Conservation (phyloP, 208 protist genomes). For the Leptomonas pyrrhocoris region DNA sequence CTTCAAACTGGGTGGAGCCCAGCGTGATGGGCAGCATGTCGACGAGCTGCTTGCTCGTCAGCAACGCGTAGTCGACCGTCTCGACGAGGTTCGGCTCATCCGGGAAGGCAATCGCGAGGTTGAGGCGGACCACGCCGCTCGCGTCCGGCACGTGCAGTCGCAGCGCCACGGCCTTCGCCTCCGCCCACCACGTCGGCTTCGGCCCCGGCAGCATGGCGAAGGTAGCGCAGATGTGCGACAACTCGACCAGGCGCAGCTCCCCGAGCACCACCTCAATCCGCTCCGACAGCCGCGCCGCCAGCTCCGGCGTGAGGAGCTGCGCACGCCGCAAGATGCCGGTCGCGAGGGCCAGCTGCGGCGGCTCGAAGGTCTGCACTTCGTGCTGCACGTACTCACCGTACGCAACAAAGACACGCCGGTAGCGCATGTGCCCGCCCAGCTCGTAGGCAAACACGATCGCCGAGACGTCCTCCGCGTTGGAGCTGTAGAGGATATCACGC, state of each 20-base stretch:
- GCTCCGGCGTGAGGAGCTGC: slow-evolving; percentile 58
- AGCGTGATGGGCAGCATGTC: slow-evolving; percentile 61
- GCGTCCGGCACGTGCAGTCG: slow-evolving; percentile 44
- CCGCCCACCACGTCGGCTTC: slow-evolving; percentile 66
- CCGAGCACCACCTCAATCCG: slow-evolving; percentile 75
- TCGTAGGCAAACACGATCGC: slow-evolving; percentile 84
- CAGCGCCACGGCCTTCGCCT: slow-evolving; percentile 71
- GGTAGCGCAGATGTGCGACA: slow-evolving; percentile 84
- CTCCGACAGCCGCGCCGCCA: slow-evolving; percentile 53
- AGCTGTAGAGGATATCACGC: slow-evolving; percentile 55
- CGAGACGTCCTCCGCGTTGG: slow-evolving; percentile 57
- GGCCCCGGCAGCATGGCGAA: slow-evolving; percentile 54
- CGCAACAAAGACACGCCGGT: slow-evolving; percentile 59
- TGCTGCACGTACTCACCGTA: slow-evolving; percentile 63
- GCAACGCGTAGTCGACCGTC: slow-evolving; percentile 58
- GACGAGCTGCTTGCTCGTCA: slow-evolving; percentile 70
- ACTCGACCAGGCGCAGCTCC: slow-evolving; percentile 77
- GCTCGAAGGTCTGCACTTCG: slow-evolving; percentile 55
- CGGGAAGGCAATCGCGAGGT: slow-evolving; percentile 77
- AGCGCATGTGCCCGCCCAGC: slow-evolving; percentile 68
- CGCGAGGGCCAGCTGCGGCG: slow-evolving; percentile 80
- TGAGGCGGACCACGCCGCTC: slow-evolving; percentile 48
- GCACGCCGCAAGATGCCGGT: slow-evolving; percentile 81
- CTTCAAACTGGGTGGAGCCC: slow-evolving; percentile 37
- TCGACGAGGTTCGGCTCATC: slow-evolving; percentile 50